phyloP scores from a whole-genome alignment of 768 basidiomycete genomes.

The Dioszegia crocea region DNA sequence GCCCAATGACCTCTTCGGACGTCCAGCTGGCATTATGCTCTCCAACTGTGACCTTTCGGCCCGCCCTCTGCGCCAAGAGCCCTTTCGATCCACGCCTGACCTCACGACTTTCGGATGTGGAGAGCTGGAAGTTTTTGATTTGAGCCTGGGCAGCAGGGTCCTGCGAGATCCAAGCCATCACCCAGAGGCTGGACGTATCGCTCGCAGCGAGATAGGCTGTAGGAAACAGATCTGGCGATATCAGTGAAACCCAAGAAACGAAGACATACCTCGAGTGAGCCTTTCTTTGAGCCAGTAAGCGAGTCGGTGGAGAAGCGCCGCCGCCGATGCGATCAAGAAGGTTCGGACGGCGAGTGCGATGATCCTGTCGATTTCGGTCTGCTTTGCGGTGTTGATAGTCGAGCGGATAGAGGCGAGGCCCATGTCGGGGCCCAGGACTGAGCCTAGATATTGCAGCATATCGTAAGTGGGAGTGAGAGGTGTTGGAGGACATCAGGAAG shows the following conservation, averaged over 20 bases:
- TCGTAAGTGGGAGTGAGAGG: background rate
- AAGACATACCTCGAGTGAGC: background rate
- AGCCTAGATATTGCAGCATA: no score
- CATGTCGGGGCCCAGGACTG: no score
- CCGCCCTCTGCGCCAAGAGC: background rate
- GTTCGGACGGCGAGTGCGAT: no score
- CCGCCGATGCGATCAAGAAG: no score
- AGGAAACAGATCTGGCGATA: constrained; percentile 15
- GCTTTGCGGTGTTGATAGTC: no score
- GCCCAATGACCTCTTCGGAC: constrained; percentile 22
- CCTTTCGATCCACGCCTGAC: constrained; percentile 4
- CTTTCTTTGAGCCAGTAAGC: background rate
- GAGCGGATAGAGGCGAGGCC: no score
- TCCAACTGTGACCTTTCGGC: background rate
- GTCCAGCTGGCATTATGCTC: constrained; percentile 20
- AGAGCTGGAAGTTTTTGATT: constrained; percentile 25
- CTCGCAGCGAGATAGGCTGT: constrained; percentile 21
- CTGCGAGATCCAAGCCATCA: constrained; percentile 33
- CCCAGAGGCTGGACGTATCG: constrained; percentile 28
- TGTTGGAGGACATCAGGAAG: no score
- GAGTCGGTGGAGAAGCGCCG: background rate
- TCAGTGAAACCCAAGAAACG: background rate
- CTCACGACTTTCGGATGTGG: constrained; percentile 11
- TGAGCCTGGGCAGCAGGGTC: constrained; percentile 25
- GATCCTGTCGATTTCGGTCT: no score